Base-by-base conservation (phyloP, 1,284 basidiomycete species). In the Mycena sp. region DNA sequence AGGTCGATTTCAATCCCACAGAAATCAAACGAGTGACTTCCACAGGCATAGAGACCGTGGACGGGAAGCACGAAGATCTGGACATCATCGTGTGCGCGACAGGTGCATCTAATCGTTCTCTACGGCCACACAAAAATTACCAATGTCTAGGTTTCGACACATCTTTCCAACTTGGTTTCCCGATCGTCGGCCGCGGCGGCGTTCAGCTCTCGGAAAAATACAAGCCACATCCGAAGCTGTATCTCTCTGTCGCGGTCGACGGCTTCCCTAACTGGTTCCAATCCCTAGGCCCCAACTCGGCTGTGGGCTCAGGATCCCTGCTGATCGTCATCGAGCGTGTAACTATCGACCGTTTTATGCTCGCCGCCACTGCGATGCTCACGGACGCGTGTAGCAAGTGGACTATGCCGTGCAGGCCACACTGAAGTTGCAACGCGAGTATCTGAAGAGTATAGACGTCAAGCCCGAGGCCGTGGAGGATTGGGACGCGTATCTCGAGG, bases 231-330 rank as follows among this genome's bases (percentile, higher is more conserved):
- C 86, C 88, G 1, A 69, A 73, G 14, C 83, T 85, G 12, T 89
- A 89, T 71, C 76, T 89, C 10, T 77, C 81, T 3, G 69, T 88
- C 30, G 81, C 83, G 32, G 80, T 83, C 17, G 85, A 87, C 56
- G 85, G 83, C 4, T 88, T 89, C 71, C 88, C 88, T 25, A 89
- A 88, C 71, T 82, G 81, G 79, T 87, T 87, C 77, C 79, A 82
- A 63, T 70, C 78, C 23, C 74, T 85, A 12, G 87, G 88, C 0
- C 87, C 88, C 1, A 89, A 87, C 69, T 79, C 84, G 17, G 77
- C 70, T 17, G 76, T 85, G 25, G 55, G 85, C 2, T 80, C 82
- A 0, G 85, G 86, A 3, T 84, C 83, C 21, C 72, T 88, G 23
- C 72, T 88, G 2, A 73, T 85, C 17, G 61, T 87, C 1, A 77